Evolutionary conservation across 192 early-diverging fungal species (phyloP).

Genomic region (Funneliformis geosporum): DNA sequence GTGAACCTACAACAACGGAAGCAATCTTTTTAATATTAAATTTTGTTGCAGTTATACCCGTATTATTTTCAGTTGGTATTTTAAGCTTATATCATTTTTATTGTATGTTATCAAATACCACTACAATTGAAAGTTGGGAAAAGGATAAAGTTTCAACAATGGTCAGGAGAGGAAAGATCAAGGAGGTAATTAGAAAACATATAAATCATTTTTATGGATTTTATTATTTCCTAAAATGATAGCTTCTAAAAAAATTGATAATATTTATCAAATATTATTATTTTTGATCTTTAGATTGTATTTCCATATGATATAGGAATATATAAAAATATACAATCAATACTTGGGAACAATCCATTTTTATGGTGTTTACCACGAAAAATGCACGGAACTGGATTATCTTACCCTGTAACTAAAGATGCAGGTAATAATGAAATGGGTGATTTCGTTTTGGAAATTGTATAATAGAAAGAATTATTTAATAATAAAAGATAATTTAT

Average conservation of each 20-base stretch:
- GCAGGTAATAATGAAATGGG: conserved; percentile 30
- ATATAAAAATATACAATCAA: conserved; percentile 67
- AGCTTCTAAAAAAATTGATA: background rate
- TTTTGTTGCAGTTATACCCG: conserved; percentile 65
- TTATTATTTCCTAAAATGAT: background rate
- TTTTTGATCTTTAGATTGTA: conserved; percentile 34
- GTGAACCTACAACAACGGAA: conserved; percentile 60
- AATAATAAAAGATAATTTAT: background rate
- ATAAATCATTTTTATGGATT: background rate
- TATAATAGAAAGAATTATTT: background rate
- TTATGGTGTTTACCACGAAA: conserved; percentile 79
- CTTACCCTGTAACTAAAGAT: conserved; percentile 53
- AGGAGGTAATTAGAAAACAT: conserved; percentile 40
- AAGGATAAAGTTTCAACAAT: conserved; percentile 68
- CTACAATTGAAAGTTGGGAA: conserved; percentile 85
- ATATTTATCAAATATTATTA: background rate
- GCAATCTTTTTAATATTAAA: conserved; percentile 76
- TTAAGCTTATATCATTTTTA: conserved; percentile 73
- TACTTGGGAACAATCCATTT: conserved; percentile 69
- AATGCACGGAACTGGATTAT: conserved; percentile 67
- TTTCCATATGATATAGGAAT: conserved; percentile 87
- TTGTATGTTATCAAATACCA: conserved; percentile 68
- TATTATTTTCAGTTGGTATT: conserved; percentile 70
- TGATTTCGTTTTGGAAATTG: conserved; percentile 25
- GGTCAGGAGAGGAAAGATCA: conserved; percentile 60